These are phyloP conservation scores for Kodamaea leandrae DNA, from an alignment of 805 yeast genomes.

Conservation along the genomic window DNA sequence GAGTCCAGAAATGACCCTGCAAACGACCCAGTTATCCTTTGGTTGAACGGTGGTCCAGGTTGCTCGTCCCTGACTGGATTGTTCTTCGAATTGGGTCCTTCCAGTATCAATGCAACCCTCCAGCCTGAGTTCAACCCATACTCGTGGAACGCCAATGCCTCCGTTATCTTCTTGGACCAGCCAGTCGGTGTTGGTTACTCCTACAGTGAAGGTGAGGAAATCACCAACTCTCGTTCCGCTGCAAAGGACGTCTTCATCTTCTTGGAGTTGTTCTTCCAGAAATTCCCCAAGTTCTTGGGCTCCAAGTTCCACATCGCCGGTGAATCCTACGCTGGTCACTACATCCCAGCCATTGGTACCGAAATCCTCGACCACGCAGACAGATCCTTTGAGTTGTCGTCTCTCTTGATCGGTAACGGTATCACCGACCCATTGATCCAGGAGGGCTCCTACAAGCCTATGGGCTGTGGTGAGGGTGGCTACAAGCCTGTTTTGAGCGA, in stretches of 20 bases:
- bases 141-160: constrained; percentile 31
- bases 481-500: constrained; percentile 34
- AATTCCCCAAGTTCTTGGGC: constrained; percentile 20
- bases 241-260: constrained; percentile 21
- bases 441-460: constrained; percentile 38
- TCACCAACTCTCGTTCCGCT: constrained; percentile 19
- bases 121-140: constrained; percentile 27
- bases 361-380: constrained; percentile 24
- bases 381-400: constrained; percentile 28
- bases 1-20: constrained; percentile 33
- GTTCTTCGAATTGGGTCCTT: constrained; percentile 32
- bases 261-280: constrained; percentile 26
- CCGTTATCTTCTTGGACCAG: constrained; percentile 26
- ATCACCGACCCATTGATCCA: constrained; percentile 44
- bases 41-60: constrained; percentile 36
- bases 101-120: constrained; percentile 20
- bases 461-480: constrained; percentile 48
- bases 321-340: constrained; percentile 27
- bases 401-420: constrained; percentile 46
- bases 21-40: constrained; percentile 32
- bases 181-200: constrained; percentile 28
- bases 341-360: constrained; percentile 22
- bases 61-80: constrained; percentile 30
- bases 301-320: constrained; percentile 27
- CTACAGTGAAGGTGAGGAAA: constrained; percentile 18